phyloP scores from a whole-genome alignment of 2,329 filamentous ascomycete genomes.

The Claviceps sp. region DNA sequence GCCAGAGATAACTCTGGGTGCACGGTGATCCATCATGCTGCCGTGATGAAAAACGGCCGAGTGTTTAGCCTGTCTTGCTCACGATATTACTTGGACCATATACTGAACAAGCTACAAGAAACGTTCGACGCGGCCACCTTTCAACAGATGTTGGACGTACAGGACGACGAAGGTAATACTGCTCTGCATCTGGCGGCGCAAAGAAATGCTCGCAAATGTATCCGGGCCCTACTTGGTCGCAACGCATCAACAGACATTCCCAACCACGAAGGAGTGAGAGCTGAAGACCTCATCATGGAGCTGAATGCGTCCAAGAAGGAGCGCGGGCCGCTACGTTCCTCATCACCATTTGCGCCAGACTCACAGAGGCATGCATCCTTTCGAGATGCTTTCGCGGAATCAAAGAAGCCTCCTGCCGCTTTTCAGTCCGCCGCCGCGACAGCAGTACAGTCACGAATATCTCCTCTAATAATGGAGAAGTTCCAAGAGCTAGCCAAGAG shows the following conservation, averaged over 20 bases:
- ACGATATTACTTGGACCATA: slow-evolving; percentile 83
- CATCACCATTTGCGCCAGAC: slow-evolving; percentile 54
- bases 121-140: slow-evolving; percentile 63
- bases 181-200: slow-evolving; percentile 64
- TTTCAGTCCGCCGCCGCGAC: slow-evolving; percentile 54
- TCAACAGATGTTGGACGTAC: slow-evolving; percentile 64
- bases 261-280: slow-evolving; percentile 70
- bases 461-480: slow-evolving; percentile 56
- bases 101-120: slow-evolving; percentile 76
- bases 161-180: slow-evolving; percentile 81
- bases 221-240: slow-evolving; percentile 64
- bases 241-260: slow-evolving; percentile 72
- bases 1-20: slow-evolving; percentile 67
- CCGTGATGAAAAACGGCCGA: slow-evolving; percentile 72
- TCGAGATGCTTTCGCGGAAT: slow-evolving; percentile 33
- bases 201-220: slow-evolving; percentile 77
- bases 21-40: slow-evolving; percentile 90
- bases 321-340: slow-evolving; percentile 59
- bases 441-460: slow-evolving; percentile 55
- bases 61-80: slow-evolving; percentile 75
- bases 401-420: slow-evolving; percentile 26
- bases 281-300: slow-evolving; percentile 70
- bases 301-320: slow-evolving; percentile 57
- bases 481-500: slow-evolving; percentile 55
- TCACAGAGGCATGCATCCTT: slow-evolving; percentile 43